phyloP scores from a whole-genome alignment of 768 basidiomycete genomes.

The Tylopilus felleus region DNA sequence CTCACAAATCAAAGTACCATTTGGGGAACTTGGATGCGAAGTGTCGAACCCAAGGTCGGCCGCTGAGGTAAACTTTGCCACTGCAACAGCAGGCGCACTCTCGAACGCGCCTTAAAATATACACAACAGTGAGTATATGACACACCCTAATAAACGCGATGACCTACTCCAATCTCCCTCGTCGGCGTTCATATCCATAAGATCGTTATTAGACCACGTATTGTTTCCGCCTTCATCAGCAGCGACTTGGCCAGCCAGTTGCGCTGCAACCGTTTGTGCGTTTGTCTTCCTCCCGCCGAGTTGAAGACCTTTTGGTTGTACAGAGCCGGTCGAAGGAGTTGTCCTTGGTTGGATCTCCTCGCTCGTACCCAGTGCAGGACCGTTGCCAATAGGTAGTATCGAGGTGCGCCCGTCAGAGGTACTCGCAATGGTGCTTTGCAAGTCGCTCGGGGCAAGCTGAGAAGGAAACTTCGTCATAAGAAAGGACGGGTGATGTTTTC shows the following conservation, averaged over 20 bases:
- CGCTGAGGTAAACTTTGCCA: slow-evolving; percentile 22
- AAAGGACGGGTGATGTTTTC: background rate
- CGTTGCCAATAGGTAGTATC: slow-evolving; percentile 32
- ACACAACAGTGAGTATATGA: background rate
- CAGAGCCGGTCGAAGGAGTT: slow-evolving; percentile 16
- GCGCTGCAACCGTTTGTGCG: slow-evolving; percentile 44
- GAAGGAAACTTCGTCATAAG: background rate
- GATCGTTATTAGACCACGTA: slow-evolving; percentile 72
- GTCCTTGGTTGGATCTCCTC: background rate
- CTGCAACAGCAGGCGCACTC: slow-evolving; percentile 39
- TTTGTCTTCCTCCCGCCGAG: slow-evolving; percentile 57
- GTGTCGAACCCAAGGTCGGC: slow-evolving; percentile 26
- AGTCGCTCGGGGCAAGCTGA: slow-evolving; percentile 68
- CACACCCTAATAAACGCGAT: background rate
- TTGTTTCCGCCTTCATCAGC: slow-evolving; percentile 38
- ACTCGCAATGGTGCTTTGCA: slow-evolving; percentile 61
- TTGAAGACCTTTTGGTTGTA: slow-evolving; percentile 61
- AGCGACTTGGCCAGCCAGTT: slow-evolving; percentile 56
- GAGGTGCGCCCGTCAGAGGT: slow-evolving; percentile 41
- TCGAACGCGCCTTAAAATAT: slow-evolving; percentile 69
- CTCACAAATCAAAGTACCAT: slow-evolving; percentile 4
- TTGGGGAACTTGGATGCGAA: slow-evolving; percentile 11
- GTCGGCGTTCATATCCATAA: slow-evolving; percentile 94
- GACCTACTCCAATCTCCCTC: slow-evolving; percentile 90
- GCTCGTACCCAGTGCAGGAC: background rate